These are phyloP conservation scores for Thraustochytrium striatum DNA, from an alignment of 352 stramenopile species.

Conservation along the genomic window DNA sequence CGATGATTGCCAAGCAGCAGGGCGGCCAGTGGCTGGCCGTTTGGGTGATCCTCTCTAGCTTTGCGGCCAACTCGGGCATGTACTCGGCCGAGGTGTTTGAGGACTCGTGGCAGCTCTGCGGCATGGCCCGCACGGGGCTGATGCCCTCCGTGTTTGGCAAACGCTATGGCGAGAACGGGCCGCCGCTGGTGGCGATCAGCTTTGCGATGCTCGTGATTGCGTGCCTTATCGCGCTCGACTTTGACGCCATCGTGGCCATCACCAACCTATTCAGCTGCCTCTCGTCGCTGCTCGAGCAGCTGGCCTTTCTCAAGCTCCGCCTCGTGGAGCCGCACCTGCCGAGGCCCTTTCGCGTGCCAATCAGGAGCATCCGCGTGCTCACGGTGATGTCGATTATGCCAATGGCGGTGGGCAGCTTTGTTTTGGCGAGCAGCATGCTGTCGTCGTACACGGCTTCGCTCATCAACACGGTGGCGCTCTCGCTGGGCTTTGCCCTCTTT, in stretches of 20 bases:
- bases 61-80: constrained; percentile 71
- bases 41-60: constrained; percentile 68
- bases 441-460: not conserved
- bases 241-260: constrained; percentile 70
- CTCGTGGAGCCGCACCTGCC: constrained; percentile 69
- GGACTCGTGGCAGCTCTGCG: constrained; percentile 70
- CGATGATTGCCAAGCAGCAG: constrained; percentile 62
- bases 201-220: constrained; percentile 71
- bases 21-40: constrained; percentile 65
- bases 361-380: constrained; percentile 53
- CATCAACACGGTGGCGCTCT: constrained; percentile 68
- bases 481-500: constrained; percentile 61
- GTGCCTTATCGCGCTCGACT: constrained; percentile 71
- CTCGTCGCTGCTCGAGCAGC: constrained; percentile 69
- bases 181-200: constrained; percentile 66
- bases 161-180: constrained; percentile 62
- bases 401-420: constrained; percentile 66
- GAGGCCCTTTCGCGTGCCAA: constrained; percentile 62
- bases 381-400: constrained; percentile 61
- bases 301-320: constrained; percentile 68
- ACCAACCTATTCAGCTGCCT: constrained; percentile 73
- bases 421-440: constrained; percentile 73
- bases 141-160: constrained; percentile 69
- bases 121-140: constrained; percentile 72
- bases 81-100: constrained; percentile 76